Base-by-base conservation (phyloP, 2,329 filamentous ascomycete species). In the Diaporthe sp. region DNA sequence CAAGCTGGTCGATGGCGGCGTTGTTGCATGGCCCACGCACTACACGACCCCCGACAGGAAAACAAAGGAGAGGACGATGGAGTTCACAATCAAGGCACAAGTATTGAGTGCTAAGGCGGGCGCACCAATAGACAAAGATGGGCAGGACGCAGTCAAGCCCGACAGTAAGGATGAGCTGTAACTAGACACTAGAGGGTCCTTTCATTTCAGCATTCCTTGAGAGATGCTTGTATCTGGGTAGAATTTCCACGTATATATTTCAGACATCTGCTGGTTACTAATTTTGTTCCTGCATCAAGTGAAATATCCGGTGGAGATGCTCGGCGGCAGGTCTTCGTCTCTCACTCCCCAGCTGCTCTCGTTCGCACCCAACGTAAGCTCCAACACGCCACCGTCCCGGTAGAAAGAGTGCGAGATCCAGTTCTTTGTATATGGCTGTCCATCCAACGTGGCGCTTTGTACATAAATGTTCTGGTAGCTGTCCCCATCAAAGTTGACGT, bases 321-420 rank as follows among this genome's bases (percentile, higher is more conserved):
- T 90, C 2, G 89, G 89, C 40, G 89, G 89, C 30, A 89, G 79
- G 80, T 90, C 88, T 76, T 84, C 82, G 28, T 82, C 73, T 19
- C 77, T 76, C 0, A 87, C 90, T 1, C 89, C 89, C 90, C 89
- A 92, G 2, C 74, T 72, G 78, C 88, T 90, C 81, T 91, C 89
- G 55, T 80, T 80, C 19, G 80, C 72, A 0, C 89, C 89, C 38
- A 91, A 77, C 5, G 82, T 84, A 55, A 93, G 77, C 77, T 92
- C 90, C 77, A 93, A 79, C 2, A 86, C 83, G 13, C 89, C 89
- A 0, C 91, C 91, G 0, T 91, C 83, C 0, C 83, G 76, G 77
- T 91, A 92, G 76, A 93, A 90, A n/a, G 85, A 85, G 82, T 92
- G 91, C 2, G 84, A 82, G 38, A 92, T 84, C 90, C 90, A 93